Percentiles rank a stretch among this genome's conserved stretches.
phyloP scores from a whole-genome alignment of 768 basidiomycete species.

The Krasilnikovozyma curviuscula region DNA sequence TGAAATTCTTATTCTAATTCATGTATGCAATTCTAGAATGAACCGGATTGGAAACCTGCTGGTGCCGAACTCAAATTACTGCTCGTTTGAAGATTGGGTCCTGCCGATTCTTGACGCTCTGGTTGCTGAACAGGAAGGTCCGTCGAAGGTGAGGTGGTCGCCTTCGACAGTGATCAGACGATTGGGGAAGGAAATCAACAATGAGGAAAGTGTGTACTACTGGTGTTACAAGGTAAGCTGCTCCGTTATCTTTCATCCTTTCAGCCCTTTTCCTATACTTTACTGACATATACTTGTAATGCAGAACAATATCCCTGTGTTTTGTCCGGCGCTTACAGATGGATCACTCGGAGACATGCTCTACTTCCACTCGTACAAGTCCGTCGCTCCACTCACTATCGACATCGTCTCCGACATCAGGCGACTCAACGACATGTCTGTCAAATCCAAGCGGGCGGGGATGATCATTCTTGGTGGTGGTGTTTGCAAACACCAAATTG shows the following conservation, averaged over 20 bases:
- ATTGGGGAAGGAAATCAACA: slow-evolving; percentile 90
- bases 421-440: slow-evolving; percentile 66
- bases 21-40: slow-evolving; percentile 32
- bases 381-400: slow-evolving; percentile 37
- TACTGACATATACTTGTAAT: not conserved
- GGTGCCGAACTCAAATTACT: slow-evolving; percentile 96
- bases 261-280: not conserved
- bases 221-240: slow-evolving; percentile 94
- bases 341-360: slow-evolving; percentile 98
- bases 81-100: slow-evolving; percentile 99
- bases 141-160: slow-evolving; percentile 44
- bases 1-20: not conserved
- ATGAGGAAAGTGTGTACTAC: slow-evolving; percentile 83
- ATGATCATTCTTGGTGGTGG: slow-evolving; percentile 98
- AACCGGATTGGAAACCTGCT: slow-evolving; percentile 93
- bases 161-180: slow-evolving; percentile 84
- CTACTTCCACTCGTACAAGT: slow-evolving; percentile 65
- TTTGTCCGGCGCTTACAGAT: slow-evolving; percentile 94
- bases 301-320: slow-evolving; percentile 95
- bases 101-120: slow-evolving; percentile 76
- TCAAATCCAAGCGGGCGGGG: slow-evolving; percentile 77
- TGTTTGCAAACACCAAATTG: slow-evolving; percentile 97
- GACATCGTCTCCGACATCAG: slow-evolving; percentile 94
- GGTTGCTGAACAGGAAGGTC: slow-evolving; percentile 60
- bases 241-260: not conserved